Evolutionary conservation across 108 stramenopile genomes (phyloP), one percentile per base, ranked within the genome.

Genomic region (Stephanodiscus minutulus): DNA sequence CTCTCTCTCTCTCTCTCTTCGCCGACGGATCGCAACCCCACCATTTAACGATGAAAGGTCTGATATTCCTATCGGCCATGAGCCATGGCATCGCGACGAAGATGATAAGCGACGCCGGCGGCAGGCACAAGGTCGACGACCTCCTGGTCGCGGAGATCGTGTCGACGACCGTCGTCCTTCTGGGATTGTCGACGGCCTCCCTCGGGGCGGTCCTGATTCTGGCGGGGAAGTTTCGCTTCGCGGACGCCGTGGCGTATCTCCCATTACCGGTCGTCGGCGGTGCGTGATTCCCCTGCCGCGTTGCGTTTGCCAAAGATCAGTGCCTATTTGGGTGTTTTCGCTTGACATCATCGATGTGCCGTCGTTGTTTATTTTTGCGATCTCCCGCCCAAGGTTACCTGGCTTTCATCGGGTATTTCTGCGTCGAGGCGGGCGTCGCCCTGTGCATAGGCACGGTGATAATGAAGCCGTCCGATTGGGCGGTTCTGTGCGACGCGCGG

Each of bases 331-430:
- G n/a, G n/a, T n/a, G 15, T 33, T 62, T 46, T 25, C 71, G 48
- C 39, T 44, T 24, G 15, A 13, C 20, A 17, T 22, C 29, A 55
- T 28, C 22, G 1, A 35, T 4, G 17, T 15, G 12, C 17, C 65
- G 50, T 27, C 24, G 39, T 53, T 66, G 5, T 29, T 50, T 53
- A 9, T 0, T 50, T 53, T 47, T 35, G 39, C 11, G 39, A 39
- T 22, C 1, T 20, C 46, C 86, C n/a, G 82, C 83, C 9, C 17
- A 53, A 10, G 94, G 97, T 18, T 97, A 97, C 77, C 64, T 97
- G 68, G 96, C 97, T 6, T 97, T 91, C 70, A 99, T 99, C 68
- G 98, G 98, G 0, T 96, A 96, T 61, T 99, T 99, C 70, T 98
- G 98, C 73, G 61, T 92, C 5, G 86, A 96, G 63, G 97, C 97